Evolutionary conservation across 176 grass and related monocot genomes (phyloP).

Genomic region (Eleusine indica): DNA sequence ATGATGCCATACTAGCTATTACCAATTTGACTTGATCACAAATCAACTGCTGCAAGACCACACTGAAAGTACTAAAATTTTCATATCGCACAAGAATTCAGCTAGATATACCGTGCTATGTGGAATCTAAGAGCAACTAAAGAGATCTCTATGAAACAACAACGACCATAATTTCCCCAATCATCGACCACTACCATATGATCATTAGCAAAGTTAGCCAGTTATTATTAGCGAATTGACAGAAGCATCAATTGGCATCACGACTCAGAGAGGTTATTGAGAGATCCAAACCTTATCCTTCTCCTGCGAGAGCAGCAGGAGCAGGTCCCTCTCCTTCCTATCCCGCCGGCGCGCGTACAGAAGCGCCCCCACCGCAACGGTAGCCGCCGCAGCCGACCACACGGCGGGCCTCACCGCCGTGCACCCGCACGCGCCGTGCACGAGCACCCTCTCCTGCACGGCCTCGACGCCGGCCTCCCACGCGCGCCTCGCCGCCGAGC

Average conservation of each 20-base stretch:
- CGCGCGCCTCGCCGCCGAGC: slow-evolving; percentile 34
- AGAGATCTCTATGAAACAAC: background rate
- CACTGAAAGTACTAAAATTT: background rate
- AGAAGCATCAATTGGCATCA: background rate
- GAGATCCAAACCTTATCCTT: slow-evolving; percentile 69
- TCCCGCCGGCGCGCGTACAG: slow-evolving; percentile 69
- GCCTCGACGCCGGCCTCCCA: slow-evolving; percentile 49
- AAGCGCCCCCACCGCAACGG: slow-evolving; percentile 43
- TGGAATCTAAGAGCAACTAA: background rate
- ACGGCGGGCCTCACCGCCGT: slow-evolving; percentile 47
- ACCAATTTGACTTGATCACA: background rate
- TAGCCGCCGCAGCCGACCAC: slow-evolving; percentile 50
- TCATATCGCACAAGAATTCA: background rate
- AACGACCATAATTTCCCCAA: background rate
- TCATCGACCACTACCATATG: background rate
- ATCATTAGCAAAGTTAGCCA: background rate
- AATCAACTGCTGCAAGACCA: background rate
- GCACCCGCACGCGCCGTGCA: slow-evolving; percentile 43
- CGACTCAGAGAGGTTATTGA: background rate
- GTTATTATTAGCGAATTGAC: background rate
- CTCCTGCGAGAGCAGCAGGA: slow-evolving; percentile 65
- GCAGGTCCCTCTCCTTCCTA: slow-evolving; percentile 58
- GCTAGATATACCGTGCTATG: background rate
- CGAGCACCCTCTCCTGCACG: slow-evolving; percentile 39
- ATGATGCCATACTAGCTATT: background rate